Evolutionary conservation across 1,284 basidiomycete species (phyloP).

Genomic region (Ganoderma sinense): DNA sequence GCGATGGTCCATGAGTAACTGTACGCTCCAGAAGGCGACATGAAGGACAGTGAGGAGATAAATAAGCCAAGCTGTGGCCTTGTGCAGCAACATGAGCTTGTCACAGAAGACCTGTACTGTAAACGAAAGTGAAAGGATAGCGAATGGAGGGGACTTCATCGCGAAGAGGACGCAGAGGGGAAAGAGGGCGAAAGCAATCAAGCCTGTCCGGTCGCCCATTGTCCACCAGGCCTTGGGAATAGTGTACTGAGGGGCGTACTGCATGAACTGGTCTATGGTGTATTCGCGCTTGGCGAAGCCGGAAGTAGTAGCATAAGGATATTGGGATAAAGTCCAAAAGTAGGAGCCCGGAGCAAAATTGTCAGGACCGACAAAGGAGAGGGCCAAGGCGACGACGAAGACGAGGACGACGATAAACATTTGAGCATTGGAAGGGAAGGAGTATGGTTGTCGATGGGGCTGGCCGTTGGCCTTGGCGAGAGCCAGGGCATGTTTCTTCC

Average conservation of each 20-base stretch:
- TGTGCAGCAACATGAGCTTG: conserved; percentile 78
- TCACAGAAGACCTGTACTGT: conserved; percentile 80
- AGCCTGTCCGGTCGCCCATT: conserved; percentile 73
- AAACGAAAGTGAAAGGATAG: conserved; percentile 76
- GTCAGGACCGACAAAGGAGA: conserved; percentile 75
- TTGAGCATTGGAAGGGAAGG: conserved; percentile 70
- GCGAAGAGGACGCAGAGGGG: conserved; percentile 83
- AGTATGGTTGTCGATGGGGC: conserved; percentile 52
- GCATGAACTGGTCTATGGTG: conserved; percentile 39
- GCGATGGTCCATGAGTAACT: conserved; percentile 64
- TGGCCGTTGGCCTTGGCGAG: conserved; percentile 42
- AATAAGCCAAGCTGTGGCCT: conserved; percentile 77
- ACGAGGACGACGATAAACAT: conserved; percentile 57
- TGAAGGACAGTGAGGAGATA: conserved; percentile 78
- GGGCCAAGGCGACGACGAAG: conserved; percentile 49
- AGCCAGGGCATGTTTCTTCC: conserved; percentile 47
- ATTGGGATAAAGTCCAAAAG: conserved; percentile 46
- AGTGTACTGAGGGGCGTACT: conserved; percentile 60
- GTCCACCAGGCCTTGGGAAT: conserved; percentile 85
- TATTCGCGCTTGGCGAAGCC: conserved; percentile 36
- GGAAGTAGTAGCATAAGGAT: conserved; percentile 37
- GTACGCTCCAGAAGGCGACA: conserved; percentile 79
- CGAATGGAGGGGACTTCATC: conserved; percentile 85
- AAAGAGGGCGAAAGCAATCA: conserved; percentile 81
- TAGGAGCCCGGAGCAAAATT: conserved; percentile 69